Percentiles rank a stretch among this genome's conserved stretches.
Conservation (phyloP, 805 yeast species). For the Blastobotrys chiropterorum region DNA sequence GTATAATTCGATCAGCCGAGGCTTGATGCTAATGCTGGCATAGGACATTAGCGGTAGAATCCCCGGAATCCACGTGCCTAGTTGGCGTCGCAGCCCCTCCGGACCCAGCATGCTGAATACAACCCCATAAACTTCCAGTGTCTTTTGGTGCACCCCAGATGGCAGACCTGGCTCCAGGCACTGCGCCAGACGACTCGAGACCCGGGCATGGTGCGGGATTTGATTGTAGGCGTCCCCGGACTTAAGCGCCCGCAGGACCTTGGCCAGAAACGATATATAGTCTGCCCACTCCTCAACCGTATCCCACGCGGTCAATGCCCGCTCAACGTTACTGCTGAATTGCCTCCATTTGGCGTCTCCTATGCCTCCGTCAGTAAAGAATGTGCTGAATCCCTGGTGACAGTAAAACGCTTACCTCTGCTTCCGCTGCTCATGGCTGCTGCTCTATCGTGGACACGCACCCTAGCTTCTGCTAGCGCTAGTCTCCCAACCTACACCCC, state of each 20-base stretch:
- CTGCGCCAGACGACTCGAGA: constrained; percentile 66
- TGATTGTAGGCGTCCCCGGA: constrained; percentile 33
- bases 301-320: constrained; percentile 70
- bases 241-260: constrained; percentile 66
- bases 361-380: no score
- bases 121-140: constrained; percentile 67
- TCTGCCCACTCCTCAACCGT: constrained; percentile 96
- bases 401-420: no score
- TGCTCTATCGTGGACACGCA: no score
- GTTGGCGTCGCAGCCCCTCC: constrained; percentile 46
- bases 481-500: no score
- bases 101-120: constrained; percentile 61
- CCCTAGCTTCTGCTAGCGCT: no score
- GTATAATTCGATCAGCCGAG: constrained; percentile 61
- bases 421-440: no score
- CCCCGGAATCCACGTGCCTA: constrained; percentile 87
- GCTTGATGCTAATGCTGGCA: constrained; percentile 84
- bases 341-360: constrained; percentile 58
- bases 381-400: no score
- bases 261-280: constrained; percentile 81
- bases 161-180: constrained; percentile 81
- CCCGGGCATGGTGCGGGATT: constrained; percentile 37
- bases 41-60: constrained; percentile 81
- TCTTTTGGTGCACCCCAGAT: constrained; percentile 90
- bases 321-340: constrained; percentile 59